Evolutionary conservation across 2,329 filamentous ascomycete species (phyloP), one percentile per base, ranked within the genome.

Genomic region (Fusarium coffeatum): DNA sequence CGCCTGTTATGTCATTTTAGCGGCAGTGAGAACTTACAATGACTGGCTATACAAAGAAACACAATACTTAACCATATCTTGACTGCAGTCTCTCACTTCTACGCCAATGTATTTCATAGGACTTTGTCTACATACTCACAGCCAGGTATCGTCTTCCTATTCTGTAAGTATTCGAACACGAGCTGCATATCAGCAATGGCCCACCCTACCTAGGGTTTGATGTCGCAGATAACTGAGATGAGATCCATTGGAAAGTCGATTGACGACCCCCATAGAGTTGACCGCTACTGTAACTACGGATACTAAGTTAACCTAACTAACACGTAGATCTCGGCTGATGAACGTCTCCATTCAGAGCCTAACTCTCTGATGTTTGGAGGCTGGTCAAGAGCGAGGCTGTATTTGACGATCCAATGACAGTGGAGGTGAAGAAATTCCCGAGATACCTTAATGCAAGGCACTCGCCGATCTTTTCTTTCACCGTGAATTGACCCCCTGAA

Each of bases 1-100:
- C 34, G 55, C 46, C 55, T 57, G 65, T 53, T 56, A 67, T 72
- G 63, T 55, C 71, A 72, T 75, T 75, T 75, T 75, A 75, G 73
- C 53, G 73, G 57, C 58, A 41, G 51, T 75, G 65, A 62, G 74
- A 72, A 55, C 68, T 72, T 28, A 55, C 27, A 45, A 42, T 27
- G 23, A 16, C 28, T 37, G 32, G 27, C 23, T 41, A 8, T 25
- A 32, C 48, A 40, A 18, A 60, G 32, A 43, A 27, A n/a, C 22
- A 16, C 7, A 12, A 30, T 15, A 32, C 18, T 27, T n/a, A 16
- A 8, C 30, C 12, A 28, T 15, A 41, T 34, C 13, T 32, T 30
- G 9, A 34, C 32, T 48, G 7, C 25, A 40, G 6, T 15, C 16
- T 25, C 25, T 25, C 23, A 46, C 34, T 15, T 9, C 16, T 28